These are phyloP conservation scores for Pseudoperonospora humuli DNA, from an alignment of 352 stramenopile species.

Conservation along the genomic window DNA sequence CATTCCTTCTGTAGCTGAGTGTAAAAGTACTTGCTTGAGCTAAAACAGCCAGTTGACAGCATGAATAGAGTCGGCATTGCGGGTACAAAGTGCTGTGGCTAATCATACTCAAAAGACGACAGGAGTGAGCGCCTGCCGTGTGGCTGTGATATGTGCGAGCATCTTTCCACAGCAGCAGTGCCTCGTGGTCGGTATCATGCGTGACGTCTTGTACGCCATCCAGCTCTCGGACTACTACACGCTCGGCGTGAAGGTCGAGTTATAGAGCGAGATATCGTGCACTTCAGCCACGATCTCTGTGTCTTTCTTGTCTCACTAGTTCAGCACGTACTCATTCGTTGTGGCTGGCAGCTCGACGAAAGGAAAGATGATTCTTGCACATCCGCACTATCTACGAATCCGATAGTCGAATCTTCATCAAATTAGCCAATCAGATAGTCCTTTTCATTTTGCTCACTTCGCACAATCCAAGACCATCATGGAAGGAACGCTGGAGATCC, in stretches of 20 bases:
- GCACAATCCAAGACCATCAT: slow-evolving; percentile 2
- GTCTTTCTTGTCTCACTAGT: too few relatives aligned
- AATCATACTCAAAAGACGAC: too few relatives aligned
- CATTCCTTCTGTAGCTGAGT: neutral
- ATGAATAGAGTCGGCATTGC: slow-evolving; percentile 3
- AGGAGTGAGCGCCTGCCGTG: slow-evolving; percentile 44
- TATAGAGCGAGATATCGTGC: too few relatives aligned
- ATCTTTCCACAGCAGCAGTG: slow-evolving; percentile 78
- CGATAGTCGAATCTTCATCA: too few relatives aligned
- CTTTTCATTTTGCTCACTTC: slow-evolving; percentile 11
- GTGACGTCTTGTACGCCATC: slow-evolving; percentile 71
- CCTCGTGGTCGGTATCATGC: slow-evolving; percentile 71
- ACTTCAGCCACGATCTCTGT: too few relatives aligned
- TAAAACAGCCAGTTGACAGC: neutral
- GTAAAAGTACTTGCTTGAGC: neutral
- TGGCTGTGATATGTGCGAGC: slow-evolving; percentile 63
- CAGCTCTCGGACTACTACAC: slow-evolving; percentile 81
- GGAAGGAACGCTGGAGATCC: slow-evolving; percentile 14
- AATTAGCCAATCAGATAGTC: neutral
- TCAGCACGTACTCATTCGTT: too few relatives aligned
- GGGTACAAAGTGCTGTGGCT: too few relatives aligned
- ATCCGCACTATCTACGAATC: too few relatives aligned
- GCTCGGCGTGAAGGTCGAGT: slow-evolving; percentile 84
- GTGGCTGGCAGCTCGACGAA: too few relatives aligned
- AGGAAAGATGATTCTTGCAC: too few relatives aligned